These are phyloP conservation scores for Botrytis byssoidea DNA, from an alignment of 2,329 filamentous ascomycete genomes.

Conservation along the genomic window DNA sequence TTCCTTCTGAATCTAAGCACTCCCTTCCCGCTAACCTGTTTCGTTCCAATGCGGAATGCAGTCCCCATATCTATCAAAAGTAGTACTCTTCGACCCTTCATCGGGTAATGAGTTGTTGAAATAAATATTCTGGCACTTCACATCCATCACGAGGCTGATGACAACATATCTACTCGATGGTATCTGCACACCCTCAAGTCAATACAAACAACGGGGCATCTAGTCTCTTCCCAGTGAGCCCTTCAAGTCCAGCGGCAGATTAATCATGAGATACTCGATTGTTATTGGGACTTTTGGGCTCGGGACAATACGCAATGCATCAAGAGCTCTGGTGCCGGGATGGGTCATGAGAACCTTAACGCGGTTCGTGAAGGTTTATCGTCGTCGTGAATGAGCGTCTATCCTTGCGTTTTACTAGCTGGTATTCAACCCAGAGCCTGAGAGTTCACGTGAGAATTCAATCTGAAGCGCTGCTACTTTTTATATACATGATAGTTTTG, in stretches of 20 bases:
- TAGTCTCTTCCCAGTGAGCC: background rate
- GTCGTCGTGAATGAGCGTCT: background rate
- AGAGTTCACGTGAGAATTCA: too few species aligned
- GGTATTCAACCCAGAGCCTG: too few species aligned
- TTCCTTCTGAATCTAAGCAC: background rate
- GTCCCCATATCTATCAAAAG: background rate
- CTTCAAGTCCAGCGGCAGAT: background rate
- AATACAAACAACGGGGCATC: fast-evolving
- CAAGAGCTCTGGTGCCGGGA: background rate
- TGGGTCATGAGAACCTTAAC: too few species aligned
- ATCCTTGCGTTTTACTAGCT: background rate
- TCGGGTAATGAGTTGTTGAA: background rate
- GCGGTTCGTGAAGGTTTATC: too few species aligned
- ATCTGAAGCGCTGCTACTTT: too few species aligned
- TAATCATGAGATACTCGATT: background rate
- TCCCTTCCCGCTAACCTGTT: background rate
- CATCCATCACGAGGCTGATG: background rate
- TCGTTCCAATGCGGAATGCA: background rate
- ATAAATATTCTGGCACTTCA: fast-evolving
- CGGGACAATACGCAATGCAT: background rate
- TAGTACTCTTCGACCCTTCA: background rate
- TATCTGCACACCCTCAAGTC: background rate
- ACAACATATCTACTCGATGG: background rate
- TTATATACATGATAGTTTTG: too few species aligned
- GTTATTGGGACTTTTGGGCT: fast-evolving